These are phyloP conservation scores for Botrytis elliptica DNA, from an alignment of 2,329 filamentous ascomycete genomes.

Conservation along the genomic window DNA sequence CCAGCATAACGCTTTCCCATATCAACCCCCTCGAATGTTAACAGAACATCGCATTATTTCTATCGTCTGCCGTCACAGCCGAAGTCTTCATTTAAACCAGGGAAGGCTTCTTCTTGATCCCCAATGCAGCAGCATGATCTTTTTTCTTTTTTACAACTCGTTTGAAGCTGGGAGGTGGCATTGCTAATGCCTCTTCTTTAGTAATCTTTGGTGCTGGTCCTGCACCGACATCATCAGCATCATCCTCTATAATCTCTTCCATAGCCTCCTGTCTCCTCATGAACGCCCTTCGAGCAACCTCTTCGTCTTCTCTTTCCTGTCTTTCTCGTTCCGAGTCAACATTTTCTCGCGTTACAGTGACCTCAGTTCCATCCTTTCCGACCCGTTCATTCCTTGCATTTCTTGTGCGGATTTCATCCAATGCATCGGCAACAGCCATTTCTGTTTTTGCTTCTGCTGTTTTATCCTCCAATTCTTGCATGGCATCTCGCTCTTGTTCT, in stretches of 20 bases:
- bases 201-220: constrained; percentile 40
- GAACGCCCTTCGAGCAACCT: constrained; percentile 78
- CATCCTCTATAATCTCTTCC: constrained; percentile 40
- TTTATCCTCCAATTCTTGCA: constrained; percentile 94
- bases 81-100: constrained; percentile 45
- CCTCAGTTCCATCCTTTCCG: constrained; percentile 64
- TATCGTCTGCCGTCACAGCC: neutral
- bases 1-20: neutral
- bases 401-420: constrained; percentile 89
- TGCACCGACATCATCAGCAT: constrained; percentile 34
- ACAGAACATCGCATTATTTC: neutral
- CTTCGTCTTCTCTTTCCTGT: constrained; percentile 78
- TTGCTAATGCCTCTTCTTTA: constrained; percentile 41
- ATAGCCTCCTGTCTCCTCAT: constrained; percentile 41
- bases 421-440: constrained; percentile 93
- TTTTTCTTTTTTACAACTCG: constrained; percentile 84
- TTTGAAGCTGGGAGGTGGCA: constrained; percentile 67
- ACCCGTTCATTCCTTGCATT: constrained; percentile 85
- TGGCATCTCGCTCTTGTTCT: constrained; percentile 80
- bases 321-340: constrained; percentile 61
- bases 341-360: constrained; percentile 50
- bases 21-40: neutral
- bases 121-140: constrained; percentile 68
- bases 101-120: constrained; percentile 81
- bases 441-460: constrained; percentile 89